Conservation (phyloP, 495 filamentous ascomycete genomes). For the Penicillium paxilli region DNA sequence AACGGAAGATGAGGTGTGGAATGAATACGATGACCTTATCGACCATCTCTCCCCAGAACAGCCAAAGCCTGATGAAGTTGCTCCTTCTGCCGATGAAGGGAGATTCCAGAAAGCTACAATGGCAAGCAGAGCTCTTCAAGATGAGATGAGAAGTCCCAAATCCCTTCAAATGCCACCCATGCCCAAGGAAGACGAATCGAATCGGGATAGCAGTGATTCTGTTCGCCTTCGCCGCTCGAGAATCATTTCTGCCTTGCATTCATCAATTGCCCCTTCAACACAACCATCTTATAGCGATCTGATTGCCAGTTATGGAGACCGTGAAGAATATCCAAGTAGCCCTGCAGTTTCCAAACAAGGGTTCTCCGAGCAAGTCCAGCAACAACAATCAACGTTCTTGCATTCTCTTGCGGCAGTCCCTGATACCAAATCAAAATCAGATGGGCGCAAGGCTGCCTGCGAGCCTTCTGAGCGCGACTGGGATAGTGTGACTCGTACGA, state of each 20-base stretch:
- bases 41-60: conserved; percentile 62
- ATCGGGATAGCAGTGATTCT: conserved; percentile 33
- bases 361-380: conserved; percentile 11
- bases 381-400: conserved; percentile 32
- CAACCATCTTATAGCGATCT: conserved; percentile 43
- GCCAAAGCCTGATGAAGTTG: conserved; percentile 16
- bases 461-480: conserved; percentile 56
- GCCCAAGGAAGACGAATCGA: conserved; percentile 22
- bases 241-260: conserved; percentile 42
- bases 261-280: conserved; percentile 39
- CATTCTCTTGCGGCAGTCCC: conserved; percentile 29
- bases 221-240: conserved; percentile 41
- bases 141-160: conserved; percentile 28
- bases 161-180: conserved; percentile 9
- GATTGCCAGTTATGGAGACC: conserved; percentile 32
- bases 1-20: conserved; percentile 88
- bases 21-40: conserved; percentile 89
- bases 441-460: conserved; percentile 42
- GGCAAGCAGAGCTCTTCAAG: conserved; percentile 45
- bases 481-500: conserved; percentile 69
- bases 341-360: conserved; percentile 3
- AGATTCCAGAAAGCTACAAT: conserved; percentile 41
- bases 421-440: conserved; percentile 31
- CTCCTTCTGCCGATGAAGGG: conserved; percentile 14
- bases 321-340: neutral